Base-by-base conservation (phyloP, 1,139 yeast genomes). In the Pichia sp. region DNA sequence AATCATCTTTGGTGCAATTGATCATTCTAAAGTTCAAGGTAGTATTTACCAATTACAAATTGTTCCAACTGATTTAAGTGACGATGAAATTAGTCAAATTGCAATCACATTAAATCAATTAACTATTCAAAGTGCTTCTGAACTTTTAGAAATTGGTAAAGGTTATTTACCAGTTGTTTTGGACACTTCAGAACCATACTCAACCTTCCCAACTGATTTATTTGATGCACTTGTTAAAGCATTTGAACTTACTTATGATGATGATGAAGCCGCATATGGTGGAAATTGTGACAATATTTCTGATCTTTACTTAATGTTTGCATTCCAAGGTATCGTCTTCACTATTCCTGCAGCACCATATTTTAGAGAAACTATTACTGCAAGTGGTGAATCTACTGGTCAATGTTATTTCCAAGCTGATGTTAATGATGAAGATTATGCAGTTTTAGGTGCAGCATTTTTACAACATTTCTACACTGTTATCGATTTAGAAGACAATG, bases 131-230 rank as follows among this genome's bases (percentile, higher is more conserved):
- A 26, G 33, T 31, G 38, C 38, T 5, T 19, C 32, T 2, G n/a
- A 38, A 29, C 43, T 43, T 48, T 49, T 49, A 15, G 63, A 66
- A 13, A 56, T 72, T 33, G 73, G 67, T 26, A 40, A 52, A 9
- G 51, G 58, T 22, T 53, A 54, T 32, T 49, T 60, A 22, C 63
- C 71, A 1, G 79, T 74, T 4, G 57, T 76, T 36, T 60, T 80
- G 31, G 87, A 80, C 57, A 69, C 83, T 7, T 87, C 86, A 21
- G 69, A 83, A 9, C 72, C 85, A 3, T 60, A 72, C 35, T 64
- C 78, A 7, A 68, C 66, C 46, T 57, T 77, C 1, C 80, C 84
- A 18, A 38, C 51, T 2, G 55, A 49, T 10, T 51, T 70, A 23
- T 59, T 72, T 13, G 53, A 55, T 3, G 48, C 59, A 6, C 58